Percentiles rank a stretch among this genome's conserved stretches.
phyloP scores from a whole-genome alignment of 129 eudicot genomes.

The Oenanthe sinensis region DNA sequence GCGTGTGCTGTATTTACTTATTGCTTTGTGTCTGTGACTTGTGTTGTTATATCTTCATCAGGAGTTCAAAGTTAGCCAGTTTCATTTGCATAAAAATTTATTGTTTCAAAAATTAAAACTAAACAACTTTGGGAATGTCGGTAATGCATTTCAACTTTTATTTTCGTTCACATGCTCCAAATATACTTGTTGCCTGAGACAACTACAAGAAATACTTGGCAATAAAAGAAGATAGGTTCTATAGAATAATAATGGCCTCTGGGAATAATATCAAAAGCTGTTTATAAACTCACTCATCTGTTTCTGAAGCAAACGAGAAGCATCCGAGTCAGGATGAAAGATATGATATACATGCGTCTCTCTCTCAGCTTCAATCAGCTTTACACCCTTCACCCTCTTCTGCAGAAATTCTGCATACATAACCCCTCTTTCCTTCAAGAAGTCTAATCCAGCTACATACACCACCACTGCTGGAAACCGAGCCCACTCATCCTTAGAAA shows the following conservation, averaged over 20 bases:
- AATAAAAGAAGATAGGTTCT: background rate
- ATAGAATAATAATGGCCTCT: no score
- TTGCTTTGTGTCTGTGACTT: background rate
- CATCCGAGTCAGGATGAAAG: constrained; percentile 51
- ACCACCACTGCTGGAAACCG: constrained; percentile 61
- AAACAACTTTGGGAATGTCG: background rate
- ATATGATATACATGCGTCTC: constrained; percentile 66
- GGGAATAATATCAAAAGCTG: constrained; percentile 16
- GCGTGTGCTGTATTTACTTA: background rate
- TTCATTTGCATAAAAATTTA: background rate
- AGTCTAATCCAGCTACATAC: constrained; percentile 61
- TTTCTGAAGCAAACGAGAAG: constrained; percentile 41
- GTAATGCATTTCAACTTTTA: background rate
- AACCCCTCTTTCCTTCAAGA: constrained; percentile 80
- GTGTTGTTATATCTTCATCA: background rate
- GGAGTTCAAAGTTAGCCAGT: background rate
- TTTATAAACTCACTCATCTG: constrained; percentile 56
- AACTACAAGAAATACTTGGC: background rate
- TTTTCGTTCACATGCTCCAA: background rate
- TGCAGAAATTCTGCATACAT: constrained; percentile 53
- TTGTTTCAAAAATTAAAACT: background rate
- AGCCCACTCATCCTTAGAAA: constrained; percentile 38
- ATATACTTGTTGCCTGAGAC: background rate
- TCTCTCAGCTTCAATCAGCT: constrained; percentile 47
- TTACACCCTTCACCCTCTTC: constrained; percentile 51